Evolutionary conservation across 2,329 filamentous ascomycete genomes (phyloP).

Genomic region (Apiospora malaysiana): DNA sequence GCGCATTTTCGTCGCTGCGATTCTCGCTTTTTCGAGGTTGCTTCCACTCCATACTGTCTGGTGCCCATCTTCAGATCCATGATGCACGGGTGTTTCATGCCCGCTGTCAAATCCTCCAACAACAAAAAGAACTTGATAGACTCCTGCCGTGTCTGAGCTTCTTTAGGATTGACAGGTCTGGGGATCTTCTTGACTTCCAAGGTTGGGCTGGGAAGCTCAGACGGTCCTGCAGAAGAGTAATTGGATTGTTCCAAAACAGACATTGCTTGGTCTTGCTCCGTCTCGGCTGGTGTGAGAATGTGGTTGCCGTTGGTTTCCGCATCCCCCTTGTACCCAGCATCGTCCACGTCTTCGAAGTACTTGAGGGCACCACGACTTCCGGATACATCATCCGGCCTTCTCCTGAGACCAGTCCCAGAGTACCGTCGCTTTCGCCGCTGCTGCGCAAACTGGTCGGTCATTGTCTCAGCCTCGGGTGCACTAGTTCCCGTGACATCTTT

Average conservation of each 20-base stretch:
- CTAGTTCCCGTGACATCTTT: conserved; percentile 68
- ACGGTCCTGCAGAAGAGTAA: conserved; percentile 39
- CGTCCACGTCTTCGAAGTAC: conserved; percentile 89
- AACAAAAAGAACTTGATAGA: conserved; percentile 89
- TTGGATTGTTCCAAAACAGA: conserved; percentile 34
- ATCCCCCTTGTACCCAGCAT: conserved; percentile 78
- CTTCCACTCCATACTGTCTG: conserved; percentile 93
- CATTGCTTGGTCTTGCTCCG: conserved; percentile 22
- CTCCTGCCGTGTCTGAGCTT: conserved; percentile 68
- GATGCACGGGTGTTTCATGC: conserved; percentile 96
- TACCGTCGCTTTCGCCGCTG: conserved; percentile 71
- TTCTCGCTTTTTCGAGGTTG: conserved; percentile 86
- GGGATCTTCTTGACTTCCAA: conserved; percentile 52
- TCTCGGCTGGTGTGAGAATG: background rate
- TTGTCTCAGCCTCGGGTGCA: conserved; percentile 65
- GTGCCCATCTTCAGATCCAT: conserved; percentile 99
- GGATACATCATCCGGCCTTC: conserved; percentile 74
- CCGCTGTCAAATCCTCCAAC: conserved; percentile 91
- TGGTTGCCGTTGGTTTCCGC: conserved; percentile 54
- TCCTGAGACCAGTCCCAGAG: conserved; percentile 82
- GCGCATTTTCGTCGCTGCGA: conserved; percentile 94
- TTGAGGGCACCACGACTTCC: conserved; percentile 79
- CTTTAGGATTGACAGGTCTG: conserved; percentile 76
- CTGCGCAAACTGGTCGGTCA: conserved; percentile 48
- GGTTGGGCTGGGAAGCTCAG: conserved; percentile 45